Percentiles rank a stretch among this genome's conserved stretches.
Conservation (phyloP, 768 basidiomycete genomes). For the Pleurotus cornucopiae region DNA sequence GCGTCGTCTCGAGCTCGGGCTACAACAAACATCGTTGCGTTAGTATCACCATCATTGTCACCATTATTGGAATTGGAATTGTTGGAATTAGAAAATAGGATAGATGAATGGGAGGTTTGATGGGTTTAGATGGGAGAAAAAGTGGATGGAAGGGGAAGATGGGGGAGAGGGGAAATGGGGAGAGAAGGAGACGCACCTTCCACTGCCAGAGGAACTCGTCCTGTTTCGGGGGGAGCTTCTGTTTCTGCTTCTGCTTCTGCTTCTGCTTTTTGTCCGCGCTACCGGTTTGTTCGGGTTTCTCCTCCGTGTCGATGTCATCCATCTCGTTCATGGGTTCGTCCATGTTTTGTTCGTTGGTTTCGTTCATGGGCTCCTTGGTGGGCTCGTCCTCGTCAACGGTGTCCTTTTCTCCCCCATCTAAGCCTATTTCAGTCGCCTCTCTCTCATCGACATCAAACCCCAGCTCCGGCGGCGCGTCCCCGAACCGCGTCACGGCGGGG, state of each 20-base stretch:
- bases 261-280: slow-evolving; percentile 16
- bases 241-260: not conserved
- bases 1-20: slow-evolving; percentile 92
- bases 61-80: slow-evolving; percentile 2
- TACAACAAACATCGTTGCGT: slow-evolving; percentile 23
- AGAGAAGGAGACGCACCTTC: slow-evolving; percentile 59
- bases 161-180: not conserved
- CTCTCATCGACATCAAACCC: slow-evolving; percentile 42
- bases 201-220: slow-evolving; percentile 87
- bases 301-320: slow-evolving; percentile 12
- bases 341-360: slow-evolving; percentile 11
- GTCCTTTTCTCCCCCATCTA: too few species aligned
- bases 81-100: too few species aligned
- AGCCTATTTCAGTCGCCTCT: too few species aligned
- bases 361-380: slow-evolving; percentile 11
- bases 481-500: slow-evolving; percentile 72
- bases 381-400: not conserved
- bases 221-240: slow-evolving; percentile 52
- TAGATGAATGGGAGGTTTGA: too few species aligned
- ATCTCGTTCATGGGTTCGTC: slow-evolving; percentile 5
- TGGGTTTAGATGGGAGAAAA: too few species aligned
- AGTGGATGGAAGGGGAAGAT: too few species aligned
- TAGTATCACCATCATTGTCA: too few species aligned
- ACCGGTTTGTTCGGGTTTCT: slow-evolving; percentile 12
- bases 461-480: slow-evolving; percentile 55